phyloP scores from a whole-genome alignment of 1,284 basidiomycete species.

The Ganoderma multipileum region DNA sequence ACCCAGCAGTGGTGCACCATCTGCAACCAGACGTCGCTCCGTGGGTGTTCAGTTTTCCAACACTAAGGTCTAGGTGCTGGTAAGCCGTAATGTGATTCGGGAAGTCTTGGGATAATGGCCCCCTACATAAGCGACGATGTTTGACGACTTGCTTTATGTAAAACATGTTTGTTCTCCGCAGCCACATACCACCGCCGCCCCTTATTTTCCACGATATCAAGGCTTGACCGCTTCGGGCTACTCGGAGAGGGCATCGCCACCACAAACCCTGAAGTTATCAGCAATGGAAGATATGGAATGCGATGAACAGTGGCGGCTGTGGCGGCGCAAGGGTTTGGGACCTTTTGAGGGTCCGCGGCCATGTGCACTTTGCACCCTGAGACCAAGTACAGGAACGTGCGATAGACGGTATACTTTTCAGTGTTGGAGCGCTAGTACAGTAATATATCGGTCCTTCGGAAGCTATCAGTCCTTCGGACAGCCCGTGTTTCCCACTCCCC shows the following conservation, averaged over 20 bases:
- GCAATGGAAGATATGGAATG: background rate
- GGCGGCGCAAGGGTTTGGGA: background rate
- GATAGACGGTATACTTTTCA: background rate
- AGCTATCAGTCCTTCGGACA: no score
- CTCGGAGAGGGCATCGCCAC: background rate
- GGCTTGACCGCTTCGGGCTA: background rate
- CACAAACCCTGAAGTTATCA: background rate
- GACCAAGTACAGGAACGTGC: background rate
- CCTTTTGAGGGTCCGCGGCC: background rate
- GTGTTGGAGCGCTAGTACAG: no score
- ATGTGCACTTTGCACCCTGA: background rate
- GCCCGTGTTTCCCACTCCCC: no score
- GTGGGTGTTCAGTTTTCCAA: conserved; percentile 20
- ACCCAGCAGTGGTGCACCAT: conserved; percentile 46
- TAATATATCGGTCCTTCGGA: no score
- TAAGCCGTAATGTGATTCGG: background rate
- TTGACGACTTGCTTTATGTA: background rate
- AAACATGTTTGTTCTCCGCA: background rate
- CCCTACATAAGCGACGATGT: background rate
- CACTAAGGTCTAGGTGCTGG: background rate
- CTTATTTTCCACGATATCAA: background rate
- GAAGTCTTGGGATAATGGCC: background rate
- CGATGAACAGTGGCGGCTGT: background rate
- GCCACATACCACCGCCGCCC: background rate
- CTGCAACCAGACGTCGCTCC: conserved; percentile 34